Conservation (phyloP, 2,329 filamentous ascomycete genomes). For the Colletotrichum tanaceti region DNA sequence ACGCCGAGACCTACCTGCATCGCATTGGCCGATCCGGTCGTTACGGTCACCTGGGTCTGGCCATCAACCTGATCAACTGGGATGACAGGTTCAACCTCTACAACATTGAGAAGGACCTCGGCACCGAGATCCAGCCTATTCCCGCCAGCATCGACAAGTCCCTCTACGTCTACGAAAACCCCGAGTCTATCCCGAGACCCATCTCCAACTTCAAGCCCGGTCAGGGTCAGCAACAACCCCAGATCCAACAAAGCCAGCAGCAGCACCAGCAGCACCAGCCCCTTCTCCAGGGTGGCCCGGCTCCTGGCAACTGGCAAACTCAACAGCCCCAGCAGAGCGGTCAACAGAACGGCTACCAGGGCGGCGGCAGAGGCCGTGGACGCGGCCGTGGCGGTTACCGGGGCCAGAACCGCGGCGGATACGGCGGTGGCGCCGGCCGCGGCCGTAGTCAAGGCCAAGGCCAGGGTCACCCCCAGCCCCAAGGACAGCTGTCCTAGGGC, state of each 20-base stretch:
- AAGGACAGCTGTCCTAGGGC: constrained; percentile 48
- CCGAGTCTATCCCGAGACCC: constrained; percentile 92
- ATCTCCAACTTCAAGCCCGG: constrained; percentile 61
- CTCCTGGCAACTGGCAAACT: constrained; percentile 46
- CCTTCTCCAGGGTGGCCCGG: constrained; percentile 44
- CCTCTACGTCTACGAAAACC: constrained; percentile 97
- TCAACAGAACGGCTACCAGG: constrained; percentile 49
- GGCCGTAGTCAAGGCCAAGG: constrained; percentile 39
- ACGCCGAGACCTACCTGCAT: constrained; percentile 98
- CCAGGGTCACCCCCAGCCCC: constrained; percentile 41
- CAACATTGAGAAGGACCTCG: constrained; percentile 96
- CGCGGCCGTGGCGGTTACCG: constrained; percentile 44
- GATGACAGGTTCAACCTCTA: constrained; percentile 99
- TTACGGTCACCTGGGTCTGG: constrained; percentile 95
- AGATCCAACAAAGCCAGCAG: constrained; percentile 27
- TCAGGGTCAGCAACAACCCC: constrained; percentile 45
- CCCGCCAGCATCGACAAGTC: constrained; percentile 95
- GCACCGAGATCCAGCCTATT: constrained; percentile 98
- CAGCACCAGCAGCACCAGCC: constrained; percentile 43
- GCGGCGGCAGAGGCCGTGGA: constrained; percentile 47
- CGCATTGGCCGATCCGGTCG: constrained; percentile 97
- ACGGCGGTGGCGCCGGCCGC: constrained; percentile 19
- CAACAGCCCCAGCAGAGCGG: constrained; percentile 45
- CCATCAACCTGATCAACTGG: constrained; percentile 99
- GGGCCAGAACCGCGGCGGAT: constrained; percentile 36